Conservation (phyloP, 164 flowering plant species). For the Protea cynaroides region DNA sequence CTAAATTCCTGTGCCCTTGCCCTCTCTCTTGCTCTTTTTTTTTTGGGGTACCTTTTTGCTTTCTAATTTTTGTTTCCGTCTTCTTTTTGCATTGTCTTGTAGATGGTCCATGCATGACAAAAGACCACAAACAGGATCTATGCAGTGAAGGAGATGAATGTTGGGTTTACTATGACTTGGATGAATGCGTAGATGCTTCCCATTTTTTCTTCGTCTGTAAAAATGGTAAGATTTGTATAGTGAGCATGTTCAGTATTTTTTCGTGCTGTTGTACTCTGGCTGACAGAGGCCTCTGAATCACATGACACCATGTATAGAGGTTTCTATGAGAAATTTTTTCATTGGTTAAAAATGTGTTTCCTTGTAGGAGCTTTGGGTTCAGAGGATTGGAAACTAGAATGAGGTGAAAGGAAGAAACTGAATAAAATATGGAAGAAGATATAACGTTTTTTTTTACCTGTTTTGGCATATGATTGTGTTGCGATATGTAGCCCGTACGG, state of each 20-base stretch:
- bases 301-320: neutral
- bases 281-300: neutral
- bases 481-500: no score
- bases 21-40: neutral
- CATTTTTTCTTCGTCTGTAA: neutral
- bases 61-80: neutral
- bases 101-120: constrained; percentile 22
- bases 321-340: neutral
- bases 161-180: neutral
- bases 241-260: neutral
- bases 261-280: neutral
- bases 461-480: no score
- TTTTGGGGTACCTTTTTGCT: no score
- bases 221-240: constrained; percentile 4
- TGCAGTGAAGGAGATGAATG: neutral
- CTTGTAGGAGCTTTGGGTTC: neutral
- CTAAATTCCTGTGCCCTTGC: neutral
- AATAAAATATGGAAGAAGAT: no score
- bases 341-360: constrained; percentile 1
- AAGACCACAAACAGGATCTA: neutral
- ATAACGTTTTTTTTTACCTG: no score
- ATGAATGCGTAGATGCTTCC: neutral
- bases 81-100: constrained; percentile 1
- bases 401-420: no score
- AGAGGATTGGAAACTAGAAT: no score